These are phyloP conservation scores for Galerina marginata DNA, from an alignment of 768 basidiomycete species.

Conservation along the genomic window DNA sequence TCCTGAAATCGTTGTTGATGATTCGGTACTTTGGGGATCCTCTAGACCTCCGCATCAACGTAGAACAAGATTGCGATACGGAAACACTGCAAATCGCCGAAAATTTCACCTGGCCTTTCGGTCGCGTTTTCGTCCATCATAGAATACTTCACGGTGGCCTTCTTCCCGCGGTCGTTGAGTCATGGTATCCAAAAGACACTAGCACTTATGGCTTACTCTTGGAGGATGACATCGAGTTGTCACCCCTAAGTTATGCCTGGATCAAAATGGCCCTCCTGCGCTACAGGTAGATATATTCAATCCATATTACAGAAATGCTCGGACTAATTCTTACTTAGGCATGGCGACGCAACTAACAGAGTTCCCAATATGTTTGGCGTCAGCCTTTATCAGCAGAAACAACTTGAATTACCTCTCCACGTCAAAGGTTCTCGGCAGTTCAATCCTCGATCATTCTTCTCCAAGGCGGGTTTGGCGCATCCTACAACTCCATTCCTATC, in stretches of 20 bases:
- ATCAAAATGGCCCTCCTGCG: constrained; percentile 77
- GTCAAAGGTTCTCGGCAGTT: constrained; percentile 68
- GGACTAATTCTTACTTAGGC: constrained; percentile 43
- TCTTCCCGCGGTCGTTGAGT: constrained; percentile 84
- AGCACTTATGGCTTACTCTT: constrained; percentile 80
- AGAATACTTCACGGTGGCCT: constrained; percentile 82
- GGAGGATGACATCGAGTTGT: constrained; percentile 88
- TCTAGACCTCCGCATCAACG: constrained; percentile 67
- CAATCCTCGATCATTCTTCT: constrained; percentile 66
- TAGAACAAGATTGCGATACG: constrained; percentile 75
- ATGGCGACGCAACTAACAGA: constrained; percentile 48
- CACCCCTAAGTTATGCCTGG: constrained; percentile 87
- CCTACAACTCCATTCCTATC: constrained; percentile 78
- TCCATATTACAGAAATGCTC: not conserved
- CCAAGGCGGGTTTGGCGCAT: constrained; percentile 39
- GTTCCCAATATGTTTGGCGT: constrained; percentile 72
- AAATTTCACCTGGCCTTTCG: constrained; percentile 63
- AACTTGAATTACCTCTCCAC: constrained; percentile 66
- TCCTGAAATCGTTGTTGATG: constrained; percentile 62
- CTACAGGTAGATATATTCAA: constrained; percentile 59
- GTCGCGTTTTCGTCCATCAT: constrained; percentile 65
- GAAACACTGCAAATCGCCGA: constrained; percentile 61
- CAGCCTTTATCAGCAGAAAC: constrained; percentile 87
- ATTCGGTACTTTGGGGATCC: constrained; percentile 73
- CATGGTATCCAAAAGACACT: constrained; percentile 82